phyloP scores from a whole-genome alignment of 1,139 yeast species.

The Kurtzmaniella quercitrusa region DNA sequence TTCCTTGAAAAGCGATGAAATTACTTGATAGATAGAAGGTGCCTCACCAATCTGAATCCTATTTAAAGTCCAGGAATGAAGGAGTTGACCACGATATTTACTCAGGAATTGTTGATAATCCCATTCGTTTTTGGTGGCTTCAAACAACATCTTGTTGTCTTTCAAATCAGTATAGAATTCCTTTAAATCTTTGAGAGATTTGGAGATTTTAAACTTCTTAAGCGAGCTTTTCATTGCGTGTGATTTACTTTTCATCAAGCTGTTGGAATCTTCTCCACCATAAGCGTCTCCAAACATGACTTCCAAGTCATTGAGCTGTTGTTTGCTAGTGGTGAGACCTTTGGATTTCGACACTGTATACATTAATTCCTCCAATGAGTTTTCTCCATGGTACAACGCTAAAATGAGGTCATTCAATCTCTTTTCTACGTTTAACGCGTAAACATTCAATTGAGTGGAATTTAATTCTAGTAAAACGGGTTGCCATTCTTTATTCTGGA shows the following conservation, averaged over 20 bases:
- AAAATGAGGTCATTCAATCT: conserved; percentile 23
- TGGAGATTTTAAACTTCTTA: conserved; percentile 12
- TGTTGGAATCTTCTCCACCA: conserved; percentile 14
- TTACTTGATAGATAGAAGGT: conserved; percentile 28
- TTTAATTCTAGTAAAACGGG: conserved; percentile 51
- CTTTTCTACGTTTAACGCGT: conserved; percentile 25
- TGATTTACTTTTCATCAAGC: conserved; percentile 1
- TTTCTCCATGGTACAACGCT: conserved; percentile 27
- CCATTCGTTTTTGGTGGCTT: conserved; percentile 23
- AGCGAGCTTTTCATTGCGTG: conserved; percentile 13
- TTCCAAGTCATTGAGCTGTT: conserved; percentile 14
- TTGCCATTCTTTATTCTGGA: conserved; percentile 35
- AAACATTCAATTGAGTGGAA: conserved; percentile 52
- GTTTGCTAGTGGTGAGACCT: conserved; percentile 2
- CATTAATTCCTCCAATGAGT: conserved; percentile 19
- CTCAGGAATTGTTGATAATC: conserved; percentile 15
- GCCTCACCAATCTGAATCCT: conserved; percentile 36
- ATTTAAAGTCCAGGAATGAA: conserved; percentile 29
- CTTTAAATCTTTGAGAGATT: conserved; percentile 14
- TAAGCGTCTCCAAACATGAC: conserved; percentile 22
- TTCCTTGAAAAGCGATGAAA: conserved; percentile 26
- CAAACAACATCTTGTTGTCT: conserved; percentile 34
- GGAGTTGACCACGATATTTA: conserved; percentile 20
- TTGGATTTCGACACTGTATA: conserved; percentile 7
- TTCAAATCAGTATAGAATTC: conserved; percentile 18